These are phyloP conservation scores for Macrolepiota albuminosa DNA, from an alignment of 768 basidiomycete species.

Conservation along the genomic window DNA sequence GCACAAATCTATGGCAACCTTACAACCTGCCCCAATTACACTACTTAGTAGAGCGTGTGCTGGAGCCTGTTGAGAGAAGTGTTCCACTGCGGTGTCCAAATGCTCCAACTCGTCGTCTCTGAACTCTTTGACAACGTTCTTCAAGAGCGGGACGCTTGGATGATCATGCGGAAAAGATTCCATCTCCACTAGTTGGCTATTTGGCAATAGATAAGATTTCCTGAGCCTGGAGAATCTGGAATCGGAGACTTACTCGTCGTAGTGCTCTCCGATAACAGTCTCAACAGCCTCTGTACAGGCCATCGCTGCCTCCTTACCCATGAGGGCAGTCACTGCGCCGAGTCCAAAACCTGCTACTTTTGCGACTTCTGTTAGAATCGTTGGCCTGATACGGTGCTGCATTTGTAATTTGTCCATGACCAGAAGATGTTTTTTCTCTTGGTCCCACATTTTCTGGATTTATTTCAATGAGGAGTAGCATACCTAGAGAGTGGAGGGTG, in stretches of 20 bases:
- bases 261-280: conserved; percentile 97
- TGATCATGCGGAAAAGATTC: conserved; percentile 60
- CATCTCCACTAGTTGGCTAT: conserved; percentile 79
- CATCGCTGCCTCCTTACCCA: conserved; percentile 95
- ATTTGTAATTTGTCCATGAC: conserved; percentile 83
- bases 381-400: conserved; percentile 84
- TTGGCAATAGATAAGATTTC: conserved; percentile 6
- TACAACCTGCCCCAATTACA: conserved; percentile 81
- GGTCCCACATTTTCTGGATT: conserved; percentile 93
- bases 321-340: conserved; percentile 77
- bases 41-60: conserved; percentile 89
- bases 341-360: conserved; percentile 85
- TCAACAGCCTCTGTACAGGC: conserved; percentile 98
- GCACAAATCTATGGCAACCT: conserved; percentile 85
- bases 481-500: background rate
- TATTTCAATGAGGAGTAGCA: background rate
- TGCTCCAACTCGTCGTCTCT: conserved; percentile 95
- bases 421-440: conserved; percentile 85
- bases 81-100: conserved; percentile 83
- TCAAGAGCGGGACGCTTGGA: conserved; percentile 73
- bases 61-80: conserved; percentile 85
- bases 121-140: conserved; percentile 73
- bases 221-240: background rate
- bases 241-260: conserved; percentile 78
- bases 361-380: conserved; percentile 77